Base-by-base conservation (phyloP, 768 basidiomycete species). In the Harrya chromipes region DNA sequence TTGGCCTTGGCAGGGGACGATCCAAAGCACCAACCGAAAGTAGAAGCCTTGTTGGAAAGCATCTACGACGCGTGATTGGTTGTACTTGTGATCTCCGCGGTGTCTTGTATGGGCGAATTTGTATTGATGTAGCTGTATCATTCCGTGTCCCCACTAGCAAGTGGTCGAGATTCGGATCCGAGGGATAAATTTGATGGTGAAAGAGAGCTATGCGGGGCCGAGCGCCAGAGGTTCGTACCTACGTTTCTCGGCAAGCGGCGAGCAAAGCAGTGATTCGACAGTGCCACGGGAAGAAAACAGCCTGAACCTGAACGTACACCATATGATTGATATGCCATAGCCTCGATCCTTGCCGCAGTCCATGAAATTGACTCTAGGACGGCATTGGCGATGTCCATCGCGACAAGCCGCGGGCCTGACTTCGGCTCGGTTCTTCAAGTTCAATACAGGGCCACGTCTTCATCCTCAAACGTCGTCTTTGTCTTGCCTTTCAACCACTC, bases 1-100 rank as follows among this genome's bases (percentile, higher is more conserved):
- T 40, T 50, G 53, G 57, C 61, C 6, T 17, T 64, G 49, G 47
- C 21, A 36, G 48, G 46, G 9, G 70, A 73, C 36, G 67, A 79
- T 52, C 69, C 71, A 14, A 50, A 60, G 35, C 50, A 70, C 31
- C 68, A 57, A 27, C 38, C 69, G 4, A 71, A 68, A 43, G 75
- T 83, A 5, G 72, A 81, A 17, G 67, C 74, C 37, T 49, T 85
- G 57, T 59, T 87, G 23, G 73, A 82, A 44, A 62, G 62, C 6
- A 60, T 84, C 48, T 77, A 81, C 50, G 52, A 57, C 27, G 50
- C 13, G 17, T 53, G 33, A 35, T 14, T 16, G 17, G 19, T 20
- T 24, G 16, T 14, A 31, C 33, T 33, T 16, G 13, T 16, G 33
- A 33, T 33, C 33, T 24, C 24, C 7, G 13, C 14, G 36, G 35